Base-by-base conservation (phyloP, 2,329 filamentous ascomycete genomes). In the Sporothrix pseudoabietina region DNA sequence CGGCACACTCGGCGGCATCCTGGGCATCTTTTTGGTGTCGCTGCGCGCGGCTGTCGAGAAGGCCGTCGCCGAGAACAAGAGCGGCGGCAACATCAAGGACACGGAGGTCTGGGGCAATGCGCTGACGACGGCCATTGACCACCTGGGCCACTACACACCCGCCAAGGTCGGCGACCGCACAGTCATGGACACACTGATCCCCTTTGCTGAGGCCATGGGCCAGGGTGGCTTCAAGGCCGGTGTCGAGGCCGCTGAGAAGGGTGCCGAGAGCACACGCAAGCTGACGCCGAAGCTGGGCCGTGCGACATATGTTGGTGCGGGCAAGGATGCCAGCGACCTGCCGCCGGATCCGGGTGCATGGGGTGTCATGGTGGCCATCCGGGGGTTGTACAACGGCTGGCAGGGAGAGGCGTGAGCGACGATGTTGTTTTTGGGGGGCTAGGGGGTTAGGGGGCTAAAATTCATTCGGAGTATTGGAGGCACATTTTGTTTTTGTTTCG, bases 331-430 rank as follows among this genome's bases (percentile, higher is more conserved):
- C 71, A 81, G 81, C 71, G 85, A 84, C 61, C 75, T 87, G 72
- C 89, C 91, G 4, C 90, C 91, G 3, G 91, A 93, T 79, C 91
- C 91, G 0, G 90, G 91, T 41, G 91, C 91, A 4, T 89, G 90
- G 84, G 91, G 90, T n/a, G 85, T 91, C 32, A 89, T 89, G 85
- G 85, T 87, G 19, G 86, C 82, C 1, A 83, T 87, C 59, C 80
- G 81, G 75, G 85, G 83, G 1, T 74, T 86, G 69, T 75, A 79
- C 69, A 47, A 73, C 47, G 78, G 78, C 16, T 72, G 41, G 63
- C 66, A 35, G 35, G 66, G 19, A 0, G 47, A 35, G 3, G 65
- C 44, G 14, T 68, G 61, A 52, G 14, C 1, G 61, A 19, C 14
- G 4, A 6, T 22, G 55, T n/a, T 61, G 4, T 9, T 26, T 26